A percentile compares a stretch with the other conserved stretches of the same genome.
These are phyloP conservation scores for Cordyceps tenuipes DNA, from an alignment of 2,329 filamentous ascomycete species.

Conservation along the genomic window DNA sequence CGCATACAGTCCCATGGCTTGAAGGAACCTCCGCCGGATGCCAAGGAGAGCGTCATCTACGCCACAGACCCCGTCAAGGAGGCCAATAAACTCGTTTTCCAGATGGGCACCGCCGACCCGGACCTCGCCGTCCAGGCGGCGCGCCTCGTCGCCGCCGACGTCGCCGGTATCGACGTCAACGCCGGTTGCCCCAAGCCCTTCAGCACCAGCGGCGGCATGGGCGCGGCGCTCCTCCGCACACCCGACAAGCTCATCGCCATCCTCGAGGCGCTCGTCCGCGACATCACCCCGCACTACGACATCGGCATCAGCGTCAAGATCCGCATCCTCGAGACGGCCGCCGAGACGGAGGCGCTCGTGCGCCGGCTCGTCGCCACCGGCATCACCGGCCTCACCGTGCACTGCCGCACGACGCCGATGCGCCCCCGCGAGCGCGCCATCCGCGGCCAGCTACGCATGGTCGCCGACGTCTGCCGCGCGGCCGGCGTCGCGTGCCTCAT, in stretches of 20 bases:
- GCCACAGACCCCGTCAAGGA: conserved; percentile 73
- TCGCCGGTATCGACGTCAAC: conserved; percentile 92
- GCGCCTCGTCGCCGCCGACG: conserved; percentile 73
- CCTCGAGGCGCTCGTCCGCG: conserved; percentile 68
- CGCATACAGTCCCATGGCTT: conserved; percentile 64
- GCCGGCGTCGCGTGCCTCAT: conserved; percentile 87
- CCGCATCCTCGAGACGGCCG: conserved; percentile 68
- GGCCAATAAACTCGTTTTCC: conserved; percentile 70
- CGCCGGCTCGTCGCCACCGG: conserved; percentile 73
- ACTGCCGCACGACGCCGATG: conserved; percentile 96
- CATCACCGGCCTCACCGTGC: conserved; percentile 85
- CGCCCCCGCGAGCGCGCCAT: conserved; percentile 82
- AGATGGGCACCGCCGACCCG: conserved; percentile 82
- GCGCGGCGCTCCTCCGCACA: conserved; percentile 76
- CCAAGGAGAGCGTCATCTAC: conserved; percentile 66
- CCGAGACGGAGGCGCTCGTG: conserved; percentile 70
- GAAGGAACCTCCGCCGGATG: conserved; percentile 45
- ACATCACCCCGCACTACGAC: conserved; percentile 67
- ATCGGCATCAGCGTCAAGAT: conserved; percentile 98
- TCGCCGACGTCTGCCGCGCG: conserved; percentile 70
- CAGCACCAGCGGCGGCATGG: conserved; percentile 90
- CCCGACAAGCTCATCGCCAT: conserved; percentile 81
- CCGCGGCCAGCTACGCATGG: conserved; percentile 75
- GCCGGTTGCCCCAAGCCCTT: conserved; percentile 98
- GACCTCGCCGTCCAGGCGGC: conserved; percentile 77